Base-by-base conservation (phyloP, 371 early-diverging fungal species). In the Mortierella polycephala region DNA sequence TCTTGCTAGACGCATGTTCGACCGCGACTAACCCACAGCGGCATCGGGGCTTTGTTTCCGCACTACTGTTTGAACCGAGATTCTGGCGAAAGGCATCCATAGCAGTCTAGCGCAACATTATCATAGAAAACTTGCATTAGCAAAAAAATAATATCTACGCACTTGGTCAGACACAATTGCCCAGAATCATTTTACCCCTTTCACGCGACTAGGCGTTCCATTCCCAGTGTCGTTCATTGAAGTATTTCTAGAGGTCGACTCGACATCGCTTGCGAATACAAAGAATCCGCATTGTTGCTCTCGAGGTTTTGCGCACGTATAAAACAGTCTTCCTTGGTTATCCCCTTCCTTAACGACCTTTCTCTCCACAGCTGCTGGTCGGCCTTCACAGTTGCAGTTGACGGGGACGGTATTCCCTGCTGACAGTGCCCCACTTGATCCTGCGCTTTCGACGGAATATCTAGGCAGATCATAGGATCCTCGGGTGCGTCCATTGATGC, bases 301-400 rank as follows among this genome's bases (percentile, higher is more conserved):
- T 40, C 64, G 74, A 9, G 72, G 49, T 21, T 85, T 82, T 23
- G 76, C 54, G 65, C 91, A 92, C 0, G 42, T 63, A 63, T 64
- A 88, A 57, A 89, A 90, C 13, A 80, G 46, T 37, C 88, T 81
- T 9, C 90, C 91, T 73, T 87, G 84, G 70, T 92, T 93, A 7
- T 88, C 81, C 0, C 91, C 91, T 41, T 88, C 87, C 59, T 89
- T 91, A 0, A 53, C 62, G 2, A 85, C 86, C 11, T 75, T 80
- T 21, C 82, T 65, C 41, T 74, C 70, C 1, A 85, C 77, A 40
- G 86, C 79, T 30, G 85, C 61, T 20, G 75, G 65, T 0, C 71
- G 64, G 60, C 89, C 88, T 0, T 76, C 60, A 65, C 88, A 90
- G 9, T 71, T 66, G 58, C 76, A 64, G 10, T 40, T 39, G 42